Percentiles rank a stretch among this genome's conserved stretches.
phyloP scores from a whole-genome alignment of 129 eudicot species.

The Cynara cardunculus region DNA sequence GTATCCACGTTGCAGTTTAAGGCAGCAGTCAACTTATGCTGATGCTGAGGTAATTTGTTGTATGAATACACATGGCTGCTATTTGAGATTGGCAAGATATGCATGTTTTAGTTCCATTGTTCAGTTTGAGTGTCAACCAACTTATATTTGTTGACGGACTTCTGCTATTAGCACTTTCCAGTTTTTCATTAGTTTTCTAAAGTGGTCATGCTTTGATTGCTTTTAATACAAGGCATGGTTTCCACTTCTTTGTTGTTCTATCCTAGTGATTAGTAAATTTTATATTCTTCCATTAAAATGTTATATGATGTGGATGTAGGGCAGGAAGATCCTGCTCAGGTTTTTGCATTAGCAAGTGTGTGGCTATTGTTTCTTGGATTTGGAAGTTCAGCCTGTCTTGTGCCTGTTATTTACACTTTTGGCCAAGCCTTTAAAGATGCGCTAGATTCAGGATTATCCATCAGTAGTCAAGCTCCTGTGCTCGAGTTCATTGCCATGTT shows the following conservation, averaged over 20 bases:
- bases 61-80: background rate
- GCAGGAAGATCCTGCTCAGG: conserved; percentile 99
- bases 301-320: conserved; percentile 80
- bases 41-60: conserved; percentile 82
- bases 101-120: background rate
- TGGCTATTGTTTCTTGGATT: conserved; percentile 85
- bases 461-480: conserved; percentile 43
- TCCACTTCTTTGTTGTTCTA: background rate
- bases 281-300: conserved; percentile 45
- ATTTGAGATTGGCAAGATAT: background rate
- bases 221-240: background rate
- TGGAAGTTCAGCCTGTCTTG: conserved; percentile 71
- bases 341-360: conserved; percentile 82
- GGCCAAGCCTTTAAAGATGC: conserved; percentile 71
- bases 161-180: background rate
- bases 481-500: conserved; percentile 49
- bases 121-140: background rate
- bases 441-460: conserved; percentile 42
- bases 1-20: conserved; percentile 93
- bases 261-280: background rate
- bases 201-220: background rate
- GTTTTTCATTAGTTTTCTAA: background rate
- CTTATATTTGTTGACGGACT: background rate
- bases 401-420: conserved; percentile 66
- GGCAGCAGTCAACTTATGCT: conserved; percentile 84